A percentile compares a stretch with the other conserved stretches of the same genome.
Conservation (phyloP, 768 basidiomycete genomes). For the Cystoderma amianthinum region DNA sequence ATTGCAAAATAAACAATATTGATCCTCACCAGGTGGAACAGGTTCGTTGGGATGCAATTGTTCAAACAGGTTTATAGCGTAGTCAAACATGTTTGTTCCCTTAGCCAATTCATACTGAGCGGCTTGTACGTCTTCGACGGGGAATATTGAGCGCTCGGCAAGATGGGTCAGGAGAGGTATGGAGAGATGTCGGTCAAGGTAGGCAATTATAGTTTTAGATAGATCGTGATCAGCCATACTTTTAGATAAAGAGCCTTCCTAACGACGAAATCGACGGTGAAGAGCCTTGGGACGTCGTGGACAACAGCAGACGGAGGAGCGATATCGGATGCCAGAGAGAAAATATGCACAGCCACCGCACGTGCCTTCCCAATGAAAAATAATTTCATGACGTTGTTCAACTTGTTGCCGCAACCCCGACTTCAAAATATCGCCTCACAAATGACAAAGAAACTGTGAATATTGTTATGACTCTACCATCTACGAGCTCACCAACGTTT, state of each 20-base stretch:
- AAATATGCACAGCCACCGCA: too few relatives aligned
- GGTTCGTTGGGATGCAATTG: conserved; percentile 70
- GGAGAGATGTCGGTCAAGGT: conserved; percentile 91
- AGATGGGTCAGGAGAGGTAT: conserved; percentile 92
- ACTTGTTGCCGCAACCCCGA: too few relatives aligned
- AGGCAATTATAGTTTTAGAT: conserved; percentile 83
- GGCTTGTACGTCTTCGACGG: conserved; percentile 69
- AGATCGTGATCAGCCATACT: conserved; percentile 94
- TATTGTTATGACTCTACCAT: background rate
- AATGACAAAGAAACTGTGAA: too few relatives aligned
- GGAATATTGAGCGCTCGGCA: conserved; percentile 61
- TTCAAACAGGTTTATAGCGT: conserved; percentile 73
- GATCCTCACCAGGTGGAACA: conserved; percentile 63
- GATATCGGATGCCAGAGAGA: too few relatives aligned
- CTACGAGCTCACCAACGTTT: conserved; percentile 15
- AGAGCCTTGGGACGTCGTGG: too few relatives aligned
- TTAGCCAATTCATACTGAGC: conserved; percentile 98
- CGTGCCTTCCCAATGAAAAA: too few relatives aligned
- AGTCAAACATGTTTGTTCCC: conserved; percentile 98
- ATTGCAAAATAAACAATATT: too few relatives aligned
- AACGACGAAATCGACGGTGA: too few relatives aligned
- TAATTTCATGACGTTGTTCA: too few relatives aligned
- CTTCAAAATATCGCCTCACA: too few relatives aligned
- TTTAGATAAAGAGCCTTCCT: too few relatives aligned
- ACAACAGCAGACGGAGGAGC: too few relatives aligned